These are phyloP conservation scores for Phoma sp. DNA, from an alignment of 2,329 filamentous ascomycete species.

Conservation along the genomic window DNA sequence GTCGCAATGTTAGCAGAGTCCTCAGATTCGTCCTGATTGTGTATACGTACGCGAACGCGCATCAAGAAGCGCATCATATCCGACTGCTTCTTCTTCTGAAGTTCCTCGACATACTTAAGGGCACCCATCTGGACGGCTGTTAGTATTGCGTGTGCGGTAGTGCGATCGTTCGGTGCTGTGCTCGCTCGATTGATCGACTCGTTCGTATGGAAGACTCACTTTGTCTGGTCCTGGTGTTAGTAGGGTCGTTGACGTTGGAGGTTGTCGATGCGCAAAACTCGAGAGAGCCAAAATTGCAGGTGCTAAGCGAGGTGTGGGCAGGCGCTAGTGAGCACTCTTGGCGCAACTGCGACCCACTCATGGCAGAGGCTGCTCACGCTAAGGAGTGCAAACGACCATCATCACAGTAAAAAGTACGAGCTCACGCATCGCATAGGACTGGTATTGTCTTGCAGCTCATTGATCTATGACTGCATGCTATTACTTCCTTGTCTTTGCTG, in stretches of 20 bases:
- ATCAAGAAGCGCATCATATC: conserved; percentile 99
- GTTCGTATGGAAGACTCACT: conserved; percentile 16
- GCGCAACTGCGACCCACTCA: conserved; percentile 6
- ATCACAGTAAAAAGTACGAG: background rate
- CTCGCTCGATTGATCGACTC: conserved; percentile 13
- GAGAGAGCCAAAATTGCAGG: conserved; percentile 12
- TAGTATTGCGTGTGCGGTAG: conserved; percentile 22
- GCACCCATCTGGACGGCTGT: conserved; percentile 81
- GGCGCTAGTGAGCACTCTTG: conserved; percentile 13
- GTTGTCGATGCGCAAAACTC: conserved; percentile 18
- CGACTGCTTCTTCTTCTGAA: conserved; percentile 99
- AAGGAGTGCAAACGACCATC: background rate
- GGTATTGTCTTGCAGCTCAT: background rate
- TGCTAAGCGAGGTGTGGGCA: conserved; percentile 17
- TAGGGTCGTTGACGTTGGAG: conserved; percentile 22
- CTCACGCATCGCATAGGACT: background rate
- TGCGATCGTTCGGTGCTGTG: conserved; percentile 4
- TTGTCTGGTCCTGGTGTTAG: conserved; percentile 24
- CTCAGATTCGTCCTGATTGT: conserved; percentile 9
- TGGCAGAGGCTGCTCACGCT: background rate
- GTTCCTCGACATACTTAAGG: conserved; percentile 99
- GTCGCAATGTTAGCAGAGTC: conserved; percentile 40
- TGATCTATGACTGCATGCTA: too few species aligned
- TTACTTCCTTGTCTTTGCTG: too few species aligned
- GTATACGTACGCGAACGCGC: conserved; percentile 66